Percentiles rank a stretch among this genome's conserved stretches.
Conservation (phyloP, 2,329 filamentous ascomycete genomes). For the Akanthomyces uredinophilus region DNA sequence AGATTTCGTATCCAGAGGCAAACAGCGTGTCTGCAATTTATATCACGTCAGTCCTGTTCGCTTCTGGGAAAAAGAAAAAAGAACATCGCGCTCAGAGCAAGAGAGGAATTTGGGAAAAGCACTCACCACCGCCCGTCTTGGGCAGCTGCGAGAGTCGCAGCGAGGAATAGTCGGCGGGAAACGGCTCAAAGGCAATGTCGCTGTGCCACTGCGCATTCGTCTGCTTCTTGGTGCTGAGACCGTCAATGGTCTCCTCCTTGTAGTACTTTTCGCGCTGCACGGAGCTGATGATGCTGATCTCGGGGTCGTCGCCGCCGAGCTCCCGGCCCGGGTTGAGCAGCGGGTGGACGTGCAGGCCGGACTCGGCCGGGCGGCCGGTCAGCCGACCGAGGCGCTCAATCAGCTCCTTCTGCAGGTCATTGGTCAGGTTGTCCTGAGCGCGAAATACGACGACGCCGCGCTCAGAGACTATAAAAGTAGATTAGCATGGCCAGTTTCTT, state of each 20-base stretch:
- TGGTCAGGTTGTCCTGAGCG: slow-evolving; percentile 54
- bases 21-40: slow-evolving; percentile 63
- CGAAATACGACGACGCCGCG: slow-evolving; percentile 68
- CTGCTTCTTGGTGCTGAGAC: slow-evolving; percentile 37
- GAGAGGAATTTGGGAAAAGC: too few species aligned
- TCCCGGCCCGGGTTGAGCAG: slow-evolving; percentile 49
- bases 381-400: slow-evolving; percentile 56
- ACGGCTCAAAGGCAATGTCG: slow-evolving; percentile 61
- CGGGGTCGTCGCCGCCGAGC: slow-evolving; percentile 49
- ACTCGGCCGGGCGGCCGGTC: slow-evolving; percentile 50
- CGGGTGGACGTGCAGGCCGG: slow-evolving; percentile 56
- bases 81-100: too few species aligned
- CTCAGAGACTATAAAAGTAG: slow-evolving; percentile 49
- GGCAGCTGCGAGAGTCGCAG: slow-evolving; percentile 51
- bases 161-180: slow-evolving; percentile 58
- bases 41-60: too few species aligned
- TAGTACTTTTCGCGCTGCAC: slow-evolving; percentile 49
- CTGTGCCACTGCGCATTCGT: slow-evolving; percentile 51
- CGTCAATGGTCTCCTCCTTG: slow-evolving; percentile 29
- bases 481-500: too few species aligned
- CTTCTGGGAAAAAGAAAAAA: too few species aligned
- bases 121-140: slow-evolving; percentile 46
- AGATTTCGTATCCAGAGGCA: slow-evolving; percentile 63
- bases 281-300: slow-evolving; percentile 62
- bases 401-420: slow-evolving; percentile 62